Evolutionary conservation across 495 filamentous ascomycete species (phyloP).

Genomic region (Aspergillus sclerotioniger): DNA sequence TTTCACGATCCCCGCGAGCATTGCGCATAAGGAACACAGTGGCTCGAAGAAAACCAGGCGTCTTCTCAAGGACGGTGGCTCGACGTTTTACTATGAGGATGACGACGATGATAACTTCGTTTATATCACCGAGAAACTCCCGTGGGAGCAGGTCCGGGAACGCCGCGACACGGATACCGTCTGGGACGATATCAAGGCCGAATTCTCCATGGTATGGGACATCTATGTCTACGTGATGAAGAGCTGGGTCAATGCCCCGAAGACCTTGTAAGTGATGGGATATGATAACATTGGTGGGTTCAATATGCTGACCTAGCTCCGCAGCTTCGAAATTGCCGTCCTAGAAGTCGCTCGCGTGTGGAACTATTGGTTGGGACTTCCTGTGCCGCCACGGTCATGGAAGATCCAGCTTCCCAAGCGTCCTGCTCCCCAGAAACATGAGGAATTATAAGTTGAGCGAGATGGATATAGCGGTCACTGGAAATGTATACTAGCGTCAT

Average conservation of each 20-base stretch:
- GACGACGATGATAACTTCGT: conserved; percentile 36
- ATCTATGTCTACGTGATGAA: conserved; percentile 63
- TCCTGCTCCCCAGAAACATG: conserved; percentile 28
- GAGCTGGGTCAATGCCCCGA: conserved; percentile 68
- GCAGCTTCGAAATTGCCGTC: conserved; percentile 58
- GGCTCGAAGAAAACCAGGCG: conserved; percentile 20
- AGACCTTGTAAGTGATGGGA: conserved; percentile 62
- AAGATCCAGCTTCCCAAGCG: conserved; percentile 45
- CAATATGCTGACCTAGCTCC: background rate
- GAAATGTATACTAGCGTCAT: conserved; percentile 13
- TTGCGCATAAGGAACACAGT: conserved; percentile 20
- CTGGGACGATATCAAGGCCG: conserved; percentile 59
- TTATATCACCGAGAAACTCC: conserved; percentile 33
- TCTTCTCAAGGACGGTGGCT: conserved; percentile 35
- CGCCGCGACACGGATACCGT: conserved; percentile 39
- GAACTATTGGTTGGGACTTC: conserved; percentile 76
- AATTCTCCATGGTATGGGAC: conserved; percentile 59
- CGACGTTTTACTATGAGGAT: conserved; percentile 45
- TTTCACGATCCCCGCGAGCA: conserved; percentile 33
- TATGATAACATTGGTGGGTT: background rate
- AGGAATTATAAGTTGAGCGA: conserved; percentile 52
- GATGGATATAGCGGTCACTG: background rate
- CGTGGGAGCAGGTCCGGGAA: conserved; percentile 34
- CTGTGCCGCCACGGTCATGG: conserved; percentile 69
- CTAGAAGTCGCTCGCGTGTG: conserved; percentile 63